Conservation (phyloP, 2,329 filamentous ascomycete species). For the Boeremia lycopersici region DNA sequence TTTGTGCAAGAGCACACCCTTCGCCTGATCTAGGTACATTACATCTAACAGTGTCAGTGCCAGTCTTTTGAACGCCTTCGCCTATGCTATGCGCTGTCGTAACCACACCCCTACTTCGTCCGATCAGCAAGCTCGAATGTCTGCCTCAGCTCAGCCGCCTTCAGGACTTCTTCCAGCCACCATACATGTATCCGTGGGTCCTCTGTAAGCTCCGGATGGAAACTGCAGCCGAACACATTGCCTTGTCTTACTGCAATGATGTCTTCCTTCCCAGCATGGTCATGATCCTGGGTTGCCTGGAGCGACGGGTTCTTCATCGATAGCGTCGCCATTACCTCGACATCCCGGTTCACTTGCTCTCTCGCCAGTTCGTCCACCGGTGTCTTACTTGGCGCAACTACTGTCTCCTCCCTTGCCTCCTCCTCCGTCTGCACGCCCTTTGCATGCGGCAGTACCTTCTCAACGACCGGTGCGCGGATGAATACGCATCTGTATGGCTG, state of each 20-base stretch:
- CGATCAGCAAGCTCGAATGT: slow-evolving; percentile 41
- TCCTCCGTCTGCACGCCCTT: slow-evolving; percentile 60
- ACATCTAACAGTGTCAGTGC: slow-evolving; percentile 18
- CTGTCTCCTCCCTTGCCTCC: slow-evolving; percentile 54
- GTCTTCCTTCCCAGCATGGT: slow-evolving; percentile 58
- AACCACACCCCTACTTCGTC: slow-evolving; percentile 16
- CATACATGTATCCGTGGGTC: slow-evolving; percentile 89
- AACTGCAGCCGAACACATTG: slow-evolving; percentile 93
- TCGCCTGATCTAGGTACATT: slow-evolving; percentile 16
- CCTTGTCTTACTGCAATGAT: slow-evolving; percentile 89
- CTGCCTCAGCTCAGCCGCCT: slow-evolving; percentile 39
- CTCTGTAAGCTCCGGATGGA: slow-evolving; percentile 90
- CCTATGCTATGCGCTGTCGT: slow-evolving; percentile 2
- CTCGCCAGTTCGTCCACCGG: slow-evolving; percentile 54
- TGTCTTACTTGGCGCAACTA: slow-evolving; percentile 63
- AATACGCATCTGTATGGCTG: slow-evolving; percentile 82
- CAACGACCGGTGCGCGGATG: slow-evolving; percentile 92
- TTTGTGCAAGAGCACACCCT: slow-evolving; percentile 7
- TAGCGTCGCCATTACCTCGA: slow-evolving; percentile 65
- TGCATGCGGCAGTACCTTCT: slow-evolving; percentile 69
- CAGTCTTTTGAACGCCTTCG: slow-evolving; percentile 7
- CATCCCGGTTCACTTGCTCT: slow-evolving; percentile 53
- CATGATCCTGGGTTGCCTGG: slow-evolving; percentile 54
- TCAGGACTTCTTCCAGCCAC: slow-evolving; percentile 79
- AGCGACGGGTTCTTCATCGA: slow-evolving; percentile 59